Conservation (phyloP, 306 rosid genomes). For the Cicer pinnatifidum region DNA sequence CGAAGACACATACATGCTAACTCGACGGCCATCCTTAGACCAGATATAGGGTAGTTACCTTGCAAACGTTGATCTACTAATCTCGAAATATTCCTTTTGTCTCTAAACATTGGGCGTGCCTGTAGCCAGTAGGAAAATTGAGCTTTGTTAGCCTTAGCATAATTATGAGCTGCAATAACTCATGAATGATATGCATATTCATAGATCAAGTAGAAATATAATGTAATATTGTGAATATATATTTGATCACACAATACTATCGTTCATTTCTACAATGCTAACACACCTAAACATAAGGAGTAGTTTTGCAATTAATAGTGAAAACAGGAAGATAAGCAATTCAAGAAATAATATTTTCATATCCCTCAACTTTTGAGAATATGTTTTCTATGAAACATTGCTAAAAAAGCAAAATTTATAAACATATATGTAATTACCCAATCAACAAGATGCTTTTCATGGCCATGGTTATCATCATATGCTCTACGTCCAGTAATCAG, state of each 20-base stretch:
- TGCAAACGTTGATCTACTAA: slow-evolving; percentile 48
- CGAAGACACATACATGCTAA: slow-evolving; percentile 55
- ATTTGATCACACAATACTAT: neutral
- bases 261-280: neutral
- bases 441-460: slow-evolving; percentile 52
- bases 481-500: slow-evolving; percentile 69
- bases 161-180: neutral
- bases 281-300: too few species aligned
- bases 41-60: slow-evolving; percentile 40
- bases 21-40: slow-evolving; percentile 46
- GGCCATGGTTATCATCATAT: slow-evolving; percentile 46
- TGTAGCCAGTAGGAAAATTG: slow-evolving; percentile 38
- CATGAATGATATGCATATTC: slow-evolving; percentile 24
- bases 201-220: slow-evolving; percentile 20
- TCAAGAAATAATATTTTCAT: slow-evolving; percentile 1
- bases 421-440: slow-evolving; percentile 53
- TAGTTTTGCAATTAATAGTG: neutral
- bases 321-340: neutral
- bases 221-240: neutral
- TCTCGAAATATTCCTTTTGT: slow-evolving; percentile 29
- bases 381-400: slow-evolving; percentile 41
- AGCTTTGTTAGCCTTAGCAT: neutral
- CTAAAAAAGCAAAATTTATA: neutral
- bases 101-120: slow-evolving; percentile 54
- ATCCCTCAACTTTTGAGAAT: neutral